These are phyloP conservation scores for Mycosphaerella sp. DNA, from an alignment of 2,329 filamentous ascomycete genomes.

Conservation along the genomic window DNA sequence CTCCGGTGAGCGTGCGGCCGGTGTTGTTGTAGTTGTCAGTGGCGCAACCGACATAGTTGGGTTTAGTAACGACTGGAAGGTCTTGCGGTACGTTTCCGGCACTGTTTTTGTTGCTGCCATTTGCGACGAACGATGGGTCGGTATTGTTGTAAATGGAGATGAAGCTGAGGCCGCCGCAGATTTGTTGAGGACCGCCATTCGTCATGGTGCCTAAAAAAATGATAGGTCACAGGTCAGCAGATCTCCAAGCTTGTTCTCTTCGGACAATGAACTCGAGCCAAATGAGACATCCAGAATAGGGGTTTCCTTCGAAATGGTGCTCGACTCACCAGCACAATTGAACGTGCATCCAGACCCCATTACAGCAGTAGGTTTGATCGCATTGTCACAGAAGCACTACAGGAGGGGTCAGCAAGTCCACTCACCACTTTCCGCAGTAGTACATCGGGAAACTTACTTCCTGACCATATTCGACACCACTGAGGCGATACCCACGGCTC, in stretches of 20 bases:
- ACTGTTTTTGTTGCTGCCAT: constrained; percentile 19
- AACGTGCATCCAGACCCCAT: constrained; percentile 18
- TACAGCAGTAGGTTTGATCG: constrained; percentile 26
- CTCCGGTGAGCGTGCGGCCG: constrained; percentile 22
- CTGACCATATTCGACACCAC: constrained; percentile 30
- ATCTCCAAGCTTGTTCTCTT: too few relatives aligned
- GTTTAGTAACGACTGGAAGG: constrained; percentile 19
- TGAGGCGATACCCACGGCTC: constrained; percentile 26
- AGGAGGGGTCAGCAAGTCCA: neutral
- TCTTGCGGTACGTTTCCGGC: constrained; percentile 20
- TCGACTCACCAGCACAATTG: constrained; percentile 18
- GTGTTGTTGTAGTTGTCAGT: constrained; percentile 18
- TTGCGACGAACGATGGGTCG: constrained; percentile 23
- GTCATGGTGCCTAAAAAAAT: constrained; percentile 21
- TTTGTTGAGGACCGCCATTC: constrained; percentile 20
- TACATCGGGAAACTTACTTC: constrained; percentile 13
- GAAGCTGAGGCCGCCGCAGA: constrained; percentile 30
- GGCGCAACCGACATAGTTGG: constrained; percentile 31
- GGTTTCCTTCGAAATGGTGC: too few relatives aligned
- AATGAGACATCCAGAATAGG: too few relatives aligned
- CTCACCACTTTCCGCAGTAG: neutral
- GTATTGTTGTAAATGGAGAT: constrained; percentile 34
- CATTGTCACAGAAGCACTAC: constrained; percentile 32
- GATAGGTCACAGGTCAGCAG: too few relatives aligned
- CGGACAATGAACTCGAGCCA: too few relatives aligned